A percentile compares a stretch with the other conserved stretches of the same genome.
Conservation (phyloP, 2,329 filamentous ascomycete species). For the Calonectria fujianensis region DNA sequence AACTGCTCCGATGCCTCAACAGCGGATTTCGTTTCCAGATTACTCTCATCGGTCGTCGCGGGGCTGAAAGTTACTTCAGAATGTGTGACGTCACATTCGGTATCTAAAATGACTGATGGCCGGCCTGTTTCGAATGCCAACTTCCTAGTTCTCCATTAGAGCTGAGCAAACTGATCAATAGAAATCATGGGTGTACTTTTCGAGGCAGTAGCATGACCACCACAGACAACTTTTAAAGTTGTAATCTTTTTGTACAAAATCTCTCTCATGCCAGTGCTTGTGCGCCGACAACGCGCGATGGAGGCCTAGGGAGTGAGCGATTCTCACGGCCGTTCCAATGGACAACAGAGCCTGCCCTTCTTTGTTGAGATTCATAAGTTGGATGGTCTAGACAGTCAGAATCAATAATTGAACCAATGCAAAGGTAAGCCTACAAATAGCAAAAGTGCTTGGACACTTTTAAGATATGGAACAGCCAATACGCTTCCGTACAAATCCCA, state of each 20-base stretch:
- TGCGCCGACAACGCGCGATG: slow-evolving; percentile 1
- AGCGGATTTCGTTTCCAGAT: background rate
- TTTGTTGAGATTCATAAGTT: slow-evolving; percentile 18
- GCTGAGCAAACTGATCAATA: too few relatives aligned
- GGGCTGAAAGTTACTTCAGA: background rate
- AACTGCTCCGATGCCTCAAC: slow-evolving; percentile 14
- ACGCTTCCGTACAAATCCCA: slow-evolving; percentile 12
- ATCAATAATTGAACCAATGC: background rate
- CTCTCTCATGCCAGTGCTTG: slow-evolving; percentile 10
- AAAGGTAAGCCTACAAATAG: background rate
- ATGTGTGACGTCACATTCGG: slow-evolving; percentile 10
- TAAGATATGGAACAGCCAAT: background rate
- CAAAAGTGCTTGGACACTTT: background rate
- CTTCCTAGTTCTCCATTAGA: background rate
- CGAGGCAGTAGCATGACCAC: slow-evolving; percentile 14
- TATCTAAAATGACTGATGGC: background rate
- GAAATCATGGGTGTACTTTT: background rate
- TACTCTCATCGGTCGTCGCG: background rate
- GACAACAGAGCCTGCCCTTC: slow-evolving; percentile 1
- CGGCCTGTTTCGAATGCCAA: background rate
- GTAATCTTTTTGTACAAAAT: slow-evolving; percentile 18
- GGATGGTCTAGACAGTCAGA: background rate
- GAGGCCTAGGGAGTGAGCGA: background rate
- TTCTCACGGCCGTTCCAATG: background rate
- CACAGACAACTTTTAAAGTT: slow-evolving; percentile 12